These are phyloP conservation scores for Aspergillus ostianus DNA, from an alignment of 495 filamentous ascomycete genomes.

Conservation along the genomic window DNA sequence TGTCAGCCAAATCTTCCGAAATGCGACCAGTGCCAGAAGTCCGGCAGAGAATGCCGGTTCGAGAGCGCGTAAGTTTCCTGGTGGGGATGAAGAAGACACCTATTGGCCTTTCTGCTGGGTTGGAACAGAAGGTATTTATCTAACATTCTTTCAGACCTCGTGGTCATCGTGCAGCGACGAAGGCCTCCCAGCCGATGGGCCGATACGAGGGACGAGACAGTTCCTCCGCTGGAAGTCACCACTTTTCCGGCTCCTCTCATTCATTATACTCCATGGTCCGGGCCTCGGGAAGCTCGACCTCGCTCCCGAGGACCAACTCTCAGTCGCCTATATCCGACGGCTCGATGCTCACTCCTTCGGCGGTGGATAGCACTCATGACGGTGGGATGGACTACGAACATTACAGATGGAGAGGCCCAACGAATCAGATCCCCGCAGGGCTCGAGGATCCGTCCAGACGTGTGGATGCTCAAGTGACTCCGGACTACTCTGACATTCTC, in stretches of 20 bases:
- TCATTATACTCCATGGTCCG: slow-evolving; percentile 35
- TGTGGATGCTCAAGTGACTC: slow-evolving; percentile 10
- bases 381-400: slow-evolving; percentile 28
- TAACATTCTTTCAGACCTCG: slow-evolving; percentile 32
- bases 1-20: slow-evolving; percentile 84
- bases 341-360: slow-evolving; percentile 30
- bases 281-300: slow-evolving; percentile 36
- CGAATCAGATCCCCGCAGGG: slow-evolving; percentile 16
- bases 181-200: slow-evolving; percentile 24
- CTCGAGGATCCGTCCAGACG: slow-evolving; percentile 19
- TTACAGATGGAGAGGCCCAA: slow-evolving; percentile 19
- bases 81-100: not conserved
- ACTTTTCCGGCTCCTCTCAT: slow-evolving; percentile 32
- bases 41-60: slow-evolving; percentile 78
- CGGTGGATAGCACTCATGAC: slow-evolving; percentile 27
- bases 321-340: slow-evolving; percentile 40
- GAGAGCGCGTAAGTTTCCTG: slow-evolving; percentile 73
- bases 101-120: not conserved
- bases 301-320: slow-evolving; percentile 34
- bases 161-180: slow-evolving; percentile 34
- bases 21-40: slow-evolving; percentile 89
- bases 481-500: slow-evolving; percentile 37
- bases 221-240: slow-evolving; percentile 15
- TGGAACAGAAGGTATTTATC: not conserved
- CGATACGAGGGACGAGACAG: slow-evolving; percentile 27